Percentiles rank a stretch among this genome's conserved stretches.
phyloP scores from a whole-genome alignment of 441 rosid species.

The Cnidoscolus chayamansa region DNA sequence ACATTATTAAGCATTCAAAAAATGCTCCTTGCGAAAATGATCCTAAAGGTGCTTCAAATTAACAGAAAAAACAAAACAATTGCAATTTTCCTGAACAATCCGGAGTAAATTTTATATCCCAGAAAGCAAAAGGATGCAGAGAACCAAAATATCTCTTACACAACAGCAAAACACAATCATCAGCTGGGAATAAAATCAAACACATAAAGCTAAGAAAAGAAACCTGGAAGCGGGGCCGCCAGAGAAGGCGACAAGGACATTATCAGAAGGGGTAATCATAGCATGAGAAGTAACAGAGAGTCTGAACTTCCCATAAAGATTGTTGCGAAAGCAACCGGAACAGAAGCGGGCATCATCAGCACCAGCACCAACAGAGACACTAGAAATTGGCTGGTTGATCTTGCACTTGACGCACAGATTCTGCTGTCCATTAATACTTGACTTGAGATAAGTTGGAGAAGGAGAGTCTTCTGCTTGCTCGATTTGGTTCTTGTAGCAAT shows the following conservation, averaged over 20 bases:
- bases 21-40: background rate
- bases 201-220: conserved; percentile 1
- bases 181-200: background rate
- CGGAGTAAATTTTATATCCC: too few relatives aligned
- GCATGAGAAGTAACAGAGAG: conserved; percentile 78
- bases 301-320: conserved; percentile 79
- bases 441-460: background rate
- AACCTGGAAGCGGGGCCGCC: conserved; percentile 91
- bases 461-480: conserved; percentile 7
- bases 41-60: too few relatives aligned
- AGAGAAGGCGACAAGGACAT: conserved; percentile 89
- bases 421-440: conserved; percentile 14
- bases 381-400: conserved; percentile 43
- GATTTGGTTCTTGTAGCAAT: conserved; percentile 42
- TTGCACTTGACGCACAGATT: conserved; percentile 76
- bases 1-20: background rate
- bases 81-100: too few relatives aligned
- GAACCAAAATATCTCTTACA: too few relatives aligned
- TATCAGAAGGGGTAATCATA: conserved; percentile 86
- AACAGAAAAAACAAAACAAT: too few relatives aligned
- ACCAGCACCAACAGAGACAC: conserved; percentile 28
- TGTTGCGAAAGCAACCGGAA: conserved; percentile 66
- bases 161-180: too few relatives aligned
- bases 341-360: conserved; percentile 58
- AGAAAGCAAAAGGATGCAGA: too few relatives aligned